Base-by-base conservation (phyloP, 2,329 filamentous ascomycete genomes). In the Cytospora piceicola region DNA sequence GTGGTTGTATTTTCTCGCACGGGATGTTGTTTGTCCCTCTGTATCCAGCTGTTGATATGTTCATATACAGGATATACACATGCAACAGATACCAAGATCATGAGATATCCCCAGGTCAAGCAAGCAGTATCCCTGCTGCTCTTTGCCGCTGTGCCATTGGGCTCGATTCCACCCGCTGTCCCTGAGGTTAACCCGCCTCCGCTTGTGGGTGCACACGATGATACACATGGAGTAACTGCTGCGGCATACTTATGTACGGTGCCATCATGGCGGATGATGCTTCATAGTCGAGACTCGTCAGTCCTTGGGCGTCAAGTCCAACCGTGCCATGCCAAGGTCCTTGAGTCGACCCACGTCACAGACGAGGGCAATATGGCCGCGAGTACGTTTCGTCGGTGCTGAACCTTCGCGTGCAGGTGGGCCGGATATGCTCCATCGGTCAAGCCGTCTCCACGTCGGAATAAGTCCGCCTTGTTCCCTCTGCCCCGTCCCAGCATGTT, bases 41-140 rank as follows among this genome's bases (percentile, higher is more conserved):
- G 30, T 20, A 29, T 46, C 32, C 36, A 32, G n/a, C 2, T n/a
- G 20, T 27, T 24, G n/a, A 29, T 27, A 8, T 12, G 9, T 17
- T 22, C n/a, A 56, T 63, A 36, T 17, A 57, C 39, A 57, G 27
- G 20, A 32, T 24, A 51, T 9, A 51, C 8, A 24, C 46, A 24
- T 55, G 24, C 53, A 55, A 55, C n/a, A 34, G 4, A 55, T 34
- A 30, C 29, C 53, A 34, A 32, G 53, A 22, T n/a, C 53, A 55
- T 17, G 29, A 55, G 1, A 0, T 2, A 34, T 22, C 0, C 24
- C 27, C 12, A 2, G 15, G 29, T 7, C 8, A 52, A 52, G 22
- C 27, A 14, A 49, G 46, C n/a, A 12, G 46, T 49, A 49, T 24
- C 12, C 9, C 46, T 49, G 46, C 46, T 49, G 34, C 9, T 29